Conservation (phyloP, 2,329 filamentous ascomycete genomes). For the Colletotrichum trifolii region DNA sequence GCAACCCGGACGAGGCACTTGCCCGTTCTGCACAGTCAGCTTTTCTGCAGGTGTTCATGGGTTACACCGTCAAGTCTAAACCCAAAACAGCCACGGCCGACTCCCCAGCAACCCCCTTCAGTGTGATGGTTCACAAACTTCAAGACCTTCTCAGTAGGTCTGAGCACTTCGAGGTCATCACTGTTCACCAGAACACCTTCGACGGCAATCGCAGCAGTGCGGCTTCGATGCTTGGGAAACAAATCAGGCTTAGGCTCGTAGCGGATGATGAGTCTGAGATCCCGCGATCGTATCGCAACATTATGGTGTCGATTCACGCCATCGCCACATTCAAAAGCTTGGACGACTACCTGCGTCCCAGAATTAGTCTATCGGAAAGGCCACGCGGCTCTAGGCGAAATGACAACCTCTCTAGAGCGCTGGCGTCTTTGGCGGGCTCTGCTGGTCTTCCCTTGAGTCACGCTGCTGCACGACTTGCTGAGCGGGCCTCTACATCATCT, state of each 20-base stretch:
- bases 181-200: slow-evolving; percentile 91
- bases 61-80: slow-evolving; percentile 73
- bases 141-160: slow-evolving; percentile 96
- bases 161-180: slow-evolving; percentile 97
- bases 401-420: slow-evolving; percentile 72
- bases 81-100: slow-evolving; percentile 72
- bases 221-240: slow-evolving; percentile 95
- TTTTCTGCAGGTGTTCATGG: slow-evolving; percentile 95
- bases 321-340: slow-evolving; percentile 98
- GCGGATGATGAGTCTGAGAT: slow-evolving; percentile 94
- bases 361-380: slow-evolving; percentile 84
- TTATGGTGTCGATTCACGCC: slow-evolving; percentile 98
- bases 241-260: slow-evolving; percentile 87
- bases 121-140: slow-evolving; percentile 90
- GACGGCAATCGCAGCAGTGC: slow-evolving; percentile 92
- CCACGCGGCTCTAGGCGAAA: slow-evolving; percentile 71
- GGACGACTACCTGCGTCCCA: slow-evolving; percentile 93
- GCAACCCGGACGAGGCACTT: slow-evolving; percentile 71
- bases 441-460: slow-evolving; percentile 67
- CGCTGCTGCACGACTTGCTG: slow-evolving; percentile 59
- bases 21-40: slow-evolving; percentile 78
- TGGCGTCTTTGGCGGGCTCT: slow-evolving; percentile 83
- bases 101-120: slow-evolving; percentile 85
- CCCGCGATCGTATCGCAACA: slow-evolving; percentile 86
- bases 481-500: slow-evolving; percentile 54